phyloP scores from a whole-genome alignment of 805 yeast genomes.

The Sugiyamaella marilandica region DNA sequence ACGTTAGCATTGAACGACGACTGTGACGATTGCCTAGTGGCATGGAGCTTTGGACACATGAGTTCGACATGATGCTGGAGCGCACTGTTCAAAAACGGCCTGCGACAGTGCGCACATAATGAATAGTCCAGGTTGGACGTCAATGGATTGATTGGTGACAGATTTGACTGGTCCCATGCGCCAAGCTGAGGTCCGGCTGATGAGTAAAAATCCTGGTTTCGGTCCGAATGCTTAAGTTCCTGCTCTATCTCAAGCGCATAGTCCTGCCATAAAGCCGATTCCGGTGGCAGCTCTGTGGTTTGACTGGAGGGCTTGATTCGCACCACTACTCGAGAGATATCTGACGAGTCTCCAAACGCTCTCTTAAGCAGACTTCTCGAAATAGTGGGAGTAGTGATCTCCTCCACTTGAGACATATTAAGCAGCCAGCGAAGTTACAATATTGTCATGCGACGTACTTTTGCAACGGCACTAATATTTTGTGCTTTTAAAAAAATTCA shows the following conservation, averaged over 20 bases:
- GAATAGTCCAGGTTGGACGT: slow-evolving; percentile 24
- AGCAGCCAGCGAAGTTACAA: neutral
- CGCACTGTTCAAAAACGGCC: slow-evolving; percentile 27
- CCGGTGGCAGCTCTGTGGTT: neutral
- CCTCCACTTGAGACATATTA: neutral
- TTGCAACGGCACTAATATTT: too few relatives aligned
- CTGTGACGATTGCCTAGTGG: neutral
- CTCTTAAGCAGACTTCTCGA: slow-evolving; percentile 1
- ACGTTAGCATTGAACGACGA: neutral
- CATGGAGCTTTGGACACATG: slow-evolving; percentile 11
- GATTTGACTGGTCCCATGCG: slow-evolving; percentile 25
- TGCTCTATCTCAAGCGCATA: slow-evolving; percentile 15
- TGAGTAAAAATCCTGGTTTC: neutral
- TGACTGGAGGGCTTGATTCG: slow-evolving; percentile 3
- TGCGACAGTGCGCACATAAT: slow-evolving; percentile 28
- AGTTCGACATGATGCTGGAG: slow-evolving; percentile 21
- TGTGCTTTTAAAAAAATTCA: too few relatives aligned
- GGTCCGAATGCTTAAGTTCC: slow-evolving; percentile 1
- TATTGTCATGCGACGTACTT: too few relatives aligned
- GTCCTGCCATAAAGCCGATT: slow-evolving; percentile 14
- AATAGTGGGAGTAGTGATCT: neutral
- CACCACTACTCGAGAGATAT: slow-evolving; percentile 6
- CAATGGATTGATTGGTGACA: slow-evolving; percentile 25
- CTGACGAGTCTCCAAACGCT: slow-evolving; percentile 9
- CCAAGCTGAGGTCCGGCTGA: slow-evolving; percentile 3